Evolutionary conservation across 2,329 filamentous ascomycete species (phyloP), one percentile per base, ranked within the genome.

Genomic region (Beauveria sp.): DNA sequence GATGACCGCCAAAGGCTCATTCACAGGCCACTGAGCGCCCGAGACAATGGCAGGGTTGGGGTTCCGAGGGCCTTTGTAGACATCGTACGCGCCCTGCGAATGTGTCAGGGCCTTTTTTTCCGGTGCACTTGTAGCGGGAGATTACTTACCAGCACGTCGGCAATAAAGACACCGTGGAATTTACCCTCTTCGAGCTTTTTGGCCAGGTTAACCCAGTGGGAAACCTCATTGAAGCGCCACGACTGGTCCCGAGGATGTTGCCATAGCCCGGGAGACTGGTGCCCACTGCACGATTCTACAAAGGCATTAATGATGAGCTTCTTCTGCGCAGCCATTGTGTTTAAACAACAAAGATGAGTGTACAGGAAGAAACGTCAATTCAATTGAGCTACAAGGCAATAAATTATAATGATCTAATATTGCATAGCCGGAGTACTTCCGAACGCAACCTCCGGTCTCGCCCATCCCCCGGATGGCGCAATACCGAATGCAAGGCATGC

Each of bases 1-100:
- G 0, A 89, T 77, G 2, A 86, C 79, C 7, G 69, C 64, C 1
- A 89, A 68, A 0, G 86, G 86, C 69, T 90, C 86, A 63, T 87
- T 88, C n/a, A 89, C 84, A 0, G 87, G 87, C 80, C 85, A 89
- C 70, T 90, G 87, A 0, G 86, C 84, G 1, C 85, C 87, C 0
- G 84, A 83, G 1, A 78, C 70, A 54, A 88, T 80, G 0, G 85
- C 83, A 0, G 86, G 81, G 3, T 81, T 79, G 4, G 76, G 72
- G 0, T 71, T 72, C 10, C 63, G 63, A 12, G 83, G 83, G 0
- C 85, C 81, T 63, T 84, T 84, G 72, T 88, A 90, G 5, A 89
- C 85, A 74, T 90, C 86, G 68, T 89, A 89, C 6, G 84, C 84
- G 3, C 84, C 85, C 71, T 71, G 30, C 3, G 12, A 14, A 18